Evolutionary conservation across 257 asterid species (phyloP).

Genomic region (Solanum pimpinellifolium): DNA sequence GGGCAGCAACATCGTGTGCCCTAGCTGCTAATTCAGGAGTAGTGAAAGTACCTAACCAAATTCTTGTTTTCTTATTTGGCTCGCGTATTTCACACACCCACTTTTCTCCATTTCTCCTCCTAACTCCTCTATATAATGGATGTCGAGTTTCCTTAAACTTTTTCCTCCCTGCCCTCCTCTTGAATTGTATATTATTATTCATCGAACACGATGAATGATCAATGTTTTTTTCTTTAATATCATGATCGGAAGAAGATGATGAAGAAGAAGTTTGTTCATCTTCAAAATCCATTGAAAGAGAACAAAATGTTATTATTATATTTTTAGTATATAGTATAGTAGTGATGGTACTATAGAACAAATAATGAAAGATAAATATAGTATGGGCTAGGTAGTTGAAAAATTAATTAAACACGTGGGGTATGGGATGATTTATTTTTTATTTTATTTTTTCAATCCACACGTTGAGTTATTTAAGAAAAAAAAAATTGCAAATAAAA

Average conservation of each 20-base stretch:
- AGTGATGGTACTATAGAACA: not conserved
- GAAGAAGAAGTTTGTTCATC: not conserved
- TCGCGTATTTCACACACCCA: constrained; percentile 64
- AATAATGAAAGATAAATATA: not conserved
- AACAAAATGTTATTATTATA: not conserved
- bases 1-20: constrained; percentile 42
- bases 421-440: not conserved
- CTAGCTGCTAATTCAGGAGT: constrained; percentile 47
- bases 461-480: not conserved
- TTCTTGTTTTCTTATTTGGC: constrained; percentile 23
- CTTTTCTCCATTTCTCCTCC: constrained; percentile 27
- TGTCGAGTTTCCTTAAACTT: constrained; percentile 60
- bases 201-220: not conserved
- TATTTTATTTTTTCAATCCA: not conserved
- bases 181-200: not conserved
- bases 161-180: constrained; percentile 43
- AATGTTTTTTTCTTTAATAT: not conserved
- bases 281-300: constrained; percentile 1
- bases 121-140: constrained; percentile 48
- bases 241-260: not conserved
- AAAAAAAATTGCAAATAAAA: not conserved
- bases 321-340: not conserved
- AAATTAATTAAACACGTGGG: not conserved
- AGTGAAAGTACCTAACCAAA: constrained; percentile 35
- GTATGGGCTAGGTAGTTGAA: not conserved